Evolutionary conservation across 2,329 filamentous ascomycete species (phyloP).

Genomic region (Venturia nashicola): DNA sequence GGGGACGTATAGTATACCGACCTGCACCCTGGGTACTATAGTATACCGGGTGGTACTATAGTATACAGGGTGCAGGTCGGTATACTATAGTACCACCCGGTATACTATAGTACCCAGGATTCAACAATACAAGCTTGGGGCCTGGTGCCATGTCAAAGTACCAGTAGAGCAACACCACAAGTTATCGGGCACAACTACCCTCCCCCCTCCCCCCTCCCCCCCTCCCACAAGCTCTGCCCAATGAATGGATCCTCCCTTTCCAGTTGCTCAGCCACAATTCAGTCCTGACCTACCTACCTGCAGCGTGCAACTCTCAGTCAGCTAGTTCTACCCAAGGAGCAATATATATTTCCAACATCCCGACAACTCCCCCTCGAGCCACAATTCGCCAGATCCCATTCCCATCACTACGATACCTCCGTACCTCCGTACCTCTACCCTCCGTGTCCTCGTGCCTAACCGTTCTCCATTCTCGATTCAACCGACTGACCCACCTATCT

Average conservation of each 20-base stretch:
- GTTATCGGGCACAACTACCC: no score
- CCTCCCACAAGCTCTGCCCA: background rate
- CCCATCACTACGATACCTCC: background rate
- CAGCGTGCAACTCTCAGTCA: background rate
- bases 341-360: background rate
- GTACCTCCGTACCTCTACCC: background rate
- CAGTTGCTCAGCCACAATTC: background rate
- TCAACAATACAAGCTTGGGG: no score
- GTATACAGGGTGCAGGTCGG: no score
- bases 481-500: background rate
- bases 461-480: background rate
- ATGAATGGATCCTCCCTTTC: background rate
- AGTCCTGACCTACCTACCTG: background rate
- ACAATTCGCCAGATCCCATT: background rate
- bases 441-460: background rate
- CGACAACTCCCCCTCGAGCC: background rate
- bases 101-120: no score
- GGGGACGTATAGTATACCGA: no score
- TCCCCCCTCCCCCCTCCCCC: no score
- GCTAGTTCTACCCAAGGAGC: background rate
- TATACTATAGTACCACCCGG: no score
- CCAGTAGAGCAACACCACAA: no score
- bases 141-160: no score
- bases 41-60: no score
- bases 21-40: no score